Evolutionary conservation across 2,329 filamentous ascomycete species (phyloP).

Genomic region (Lasiodiplodia gonubiensis): DNA sequence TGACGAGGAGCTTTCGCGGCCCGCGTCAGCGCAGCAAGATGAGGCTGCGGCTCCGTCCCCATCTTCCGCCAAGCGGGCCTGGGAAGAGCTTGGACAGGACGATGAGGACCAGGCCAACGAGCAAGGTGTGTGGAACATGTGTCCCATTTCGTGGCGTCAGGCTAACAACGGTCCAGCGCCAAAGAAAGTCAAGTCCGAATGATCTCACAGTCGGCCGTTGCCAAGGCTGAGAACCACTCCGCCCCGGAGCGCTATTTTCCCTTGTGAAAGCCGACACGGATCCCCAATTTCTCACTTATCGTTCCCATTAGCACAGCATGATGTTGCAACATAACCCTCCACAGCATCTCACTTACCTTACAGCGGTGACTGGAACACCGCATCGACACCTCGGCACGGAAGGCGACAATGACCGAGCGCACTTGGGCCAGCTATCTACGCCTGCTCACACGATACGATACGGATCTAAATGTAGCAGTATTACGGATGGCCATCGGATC

Average conservation of each 20-base stretch:
- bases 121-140: constrained; percentile 28
- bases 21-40: constrained; percentile 9
- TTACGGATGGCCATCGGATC: not conserved
- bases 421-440: not conserved
- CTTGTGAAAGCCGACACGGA: constrained; percentile 1
- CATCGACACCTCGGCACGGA: constrained; percentile 1
- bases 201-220: constrained; percentile 12
- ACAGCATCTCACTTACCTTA: constrained; percentile 17
- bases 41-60: constrained; percentile 17
- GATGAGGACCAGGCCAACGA: constrained; percentile 20
- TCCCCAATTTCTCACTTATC: constrained; percentile 3
- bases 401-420: not conserved
- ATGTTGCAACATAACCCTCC: constrained; percentile 14
- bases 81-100: constrained; percentile 30
- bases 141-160: not conserved
- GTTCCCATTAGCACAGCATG: constrained; percentile 10
- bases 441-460: not conserved
- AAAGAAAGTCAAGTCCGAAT: constrained; percentile 28
- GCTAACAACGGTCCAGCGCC: constrained; percentile 17
- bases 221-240: constrained; percentile 22
- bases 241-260: not conserved
- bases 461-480: not conserved
- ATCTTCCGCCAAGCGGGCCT: constrained; percentile 30
- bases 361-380: constrained; percentile 14
- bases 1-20: constrained; percentile 28